Conservation (phyloP, 1,139 yeast species). For the Wickerhamomyces sp. region DNA sequence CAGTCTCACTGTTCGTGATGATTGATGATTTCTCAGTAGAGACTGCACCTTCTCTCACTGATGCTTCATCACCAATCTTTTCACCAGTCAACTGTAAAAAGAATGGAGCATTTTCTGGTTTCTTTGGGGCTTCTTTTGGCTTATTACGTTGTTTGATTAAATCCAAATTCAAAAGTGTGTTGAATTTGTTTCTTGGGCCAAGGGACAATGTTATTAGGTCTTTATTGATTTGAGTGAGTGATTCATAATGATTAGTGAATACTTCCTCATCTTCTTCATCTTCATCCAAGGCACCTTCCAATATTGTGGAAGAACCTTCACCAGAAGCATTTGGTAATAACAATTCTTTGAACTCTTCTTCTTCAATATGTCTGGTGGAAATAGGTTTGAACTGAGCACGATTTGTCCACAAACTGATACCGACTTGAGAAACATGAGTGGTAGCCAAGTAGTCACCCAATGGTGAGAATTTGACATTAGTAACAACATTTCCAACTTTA, state of each 20-base stretch:
- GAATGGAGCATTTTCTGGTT: constrained; percentile 78
- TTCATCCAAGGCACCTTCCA: constrained; percentile 73
- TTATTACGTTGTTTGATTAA: constrained; percentile 81
- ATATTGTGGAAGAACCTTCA: constrained; percentile 66
- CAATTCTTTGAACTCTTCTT: constrained; percentile 59
- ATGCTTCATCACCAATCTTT: constrained; percentile 65
- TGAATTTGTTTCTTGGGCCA: constrained; percentile 75
- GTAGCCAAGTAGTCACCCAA: constrained; percentile 91
- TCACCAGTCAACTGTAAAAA: constrained; percentile 67
- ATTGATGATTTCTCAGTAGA: constrained; percentile 18
- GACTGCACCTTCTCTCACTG: constrained; percentile 48
- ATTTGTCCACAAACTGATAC: constrained; percentile 90
- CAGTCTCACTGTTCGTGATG: constrained; percentile 10
- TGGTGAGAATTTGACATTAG: constrained; percentile 77
- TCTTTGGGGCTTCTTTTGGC: constrained; percentile 85
- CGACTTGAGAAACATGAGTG: constrained; percentile 86
- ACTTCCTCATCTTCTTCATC: constrained; percentile 27
- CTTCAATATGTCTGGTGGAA: constrained; percentile 73
- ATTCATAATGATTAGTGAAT: constrained; percentile 36
- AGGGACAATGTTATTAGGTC: constrained; percentile 67
- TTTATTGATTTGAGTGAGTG: constrained; percentile 62
- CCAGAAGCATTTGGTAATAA: constrained; percentile 78
- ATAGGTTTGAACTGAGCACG: constrained; percentile 71
- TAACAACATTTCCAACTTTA: constrained; percentile 69
- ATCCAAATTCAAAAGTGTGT: constrained; percentile 76